Evolutionary conservation across 2,329 filamentous ascomycete species (phyloP), one percentile per base, ranked within the genome.

Genomic region (Rhytidhysteron rufulum): DNA sequence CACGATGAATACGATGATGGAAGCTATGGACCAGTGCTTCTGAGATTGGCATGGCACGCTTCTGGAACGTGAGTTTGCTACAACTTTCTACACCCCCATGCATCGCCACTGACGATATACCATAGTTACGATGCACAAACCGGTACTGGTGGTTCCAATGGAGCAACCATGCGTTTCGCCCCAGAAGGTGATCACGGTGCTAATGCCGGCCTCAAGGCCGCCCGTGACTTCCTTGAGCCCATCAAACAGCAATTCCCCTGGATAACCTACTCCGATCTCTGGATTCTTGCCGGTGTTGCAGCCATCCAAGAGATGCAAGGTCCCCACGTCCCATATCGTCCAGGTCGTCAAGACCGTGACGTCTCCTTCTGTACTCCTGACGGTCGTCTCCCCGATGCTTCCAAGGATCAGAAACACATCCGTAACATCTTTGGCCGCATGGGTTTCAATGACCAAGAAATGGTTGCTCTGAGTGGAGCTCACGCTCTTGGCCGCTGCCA

Each of bases 401-500:
- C 80, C 55, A 80, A 96, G 77, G 85, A 79, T 45, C 74, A 82
- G 47, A 79, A 49, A 62, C 91, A 97, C 72, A 79, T 97, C 56
- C 85, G 93, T 59, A 80, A 80, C 71, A 91, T 97, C 74, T 98
- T 97, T 71, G 80, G 83, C 68, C 88, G 91, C 65, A 97, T 97
- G 91, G 91, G 91, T 53, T 97, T 96, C 78, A 85, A 93, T 68
- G 91, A 98, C 72, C 86, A 86, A 60, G 90, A 96, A 71, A 97
- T 97, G 63, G 91, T 96, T 33, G 93, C 91, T 21, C 79, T 97
- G 39, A 77, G 78, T 84, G 96, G 78, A 73, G 83, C 38, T 80
- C 93, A 74, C 87, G 91, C 68, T 83, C 83, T 61, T 27, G 90
- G 90, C 48, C 87, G 90, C 52, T 94, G 86, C 74, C 93, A 97